Evolutionary conservation across 352 stramenopile species (phyloP).

Genomic region (Phytopythium oedochilum): DNA sequence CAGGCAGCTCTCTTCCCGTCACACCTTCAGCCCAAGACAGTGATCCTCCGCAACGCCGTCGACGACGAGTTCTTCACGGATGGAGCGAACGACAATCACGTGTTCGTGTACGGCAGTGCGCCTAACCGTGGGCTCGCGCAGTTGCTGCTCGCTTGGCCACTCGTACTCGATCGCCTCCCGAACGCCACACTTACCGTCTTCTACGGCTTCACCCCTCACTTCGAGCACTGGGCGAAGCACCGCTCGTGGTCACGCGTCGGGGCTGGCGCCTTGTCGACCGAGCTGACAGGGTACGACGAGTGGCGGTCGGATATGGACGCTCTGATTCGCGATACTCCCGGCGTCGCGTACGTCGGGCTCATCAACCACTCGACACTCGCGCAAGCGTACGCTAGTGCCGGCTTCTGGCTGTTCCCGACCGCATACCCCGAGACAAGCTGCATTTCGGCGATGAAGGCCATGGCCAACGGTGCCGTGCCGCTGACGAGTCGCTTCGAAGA

Average conservation of each 20-base stretch:
- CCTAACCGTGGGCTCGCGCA: constrained; percentile 74
- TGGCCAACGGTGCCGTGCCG: constrained; percentile 85
- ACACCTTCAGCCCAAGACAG: constrained; percentile 35
- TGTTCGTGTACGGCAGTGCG: constrained; percentile 87
- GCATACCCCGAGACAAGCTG: constrained; percentile 89
- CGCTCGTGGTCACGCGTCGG: constrained; percentile 2
- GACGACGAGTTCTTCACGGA: constrained; percentile 62
- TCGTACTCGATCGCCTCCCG: constrained; percentile 49
- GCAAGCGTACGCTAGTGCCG: constrained; percentile 54
- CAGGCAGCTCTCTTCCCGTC: constrained; percentile 55
- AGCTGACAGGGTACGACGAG: constrained; percentile 37
- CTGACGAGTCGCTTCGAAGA: constrained; percentile 74
- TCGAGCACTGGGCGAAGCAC: constrained; percentile 52
- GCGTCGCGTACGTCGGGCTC: constrained; percentile 73
- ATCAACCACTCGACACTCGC: constrained; percentile 77
- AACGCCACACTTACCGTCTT: constrained; percentile 73
- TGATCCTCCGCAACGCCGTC: constrained; percentile 73
- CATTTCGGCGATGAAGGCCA: constrained; percentile 91
- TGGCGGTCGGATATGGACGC: constrained; percentile 59
- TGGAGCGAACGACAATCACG: constrained; percentile 35
- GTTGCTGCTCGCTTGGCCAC: constrained; percentile 67
- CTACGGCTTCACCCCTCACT: constrained; percentile 85
- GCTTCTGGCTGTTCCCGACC: constrained; percentile 91
- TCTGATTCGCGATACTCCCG: constrained; percentile 22
- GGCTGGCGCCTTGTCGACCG: neutral